These are phyloP conservation scores for Xylaria arbuscula DNA, from an alignment of 2,329 filamentous ascomycete species.

Conservation along the genomic window DNA sequence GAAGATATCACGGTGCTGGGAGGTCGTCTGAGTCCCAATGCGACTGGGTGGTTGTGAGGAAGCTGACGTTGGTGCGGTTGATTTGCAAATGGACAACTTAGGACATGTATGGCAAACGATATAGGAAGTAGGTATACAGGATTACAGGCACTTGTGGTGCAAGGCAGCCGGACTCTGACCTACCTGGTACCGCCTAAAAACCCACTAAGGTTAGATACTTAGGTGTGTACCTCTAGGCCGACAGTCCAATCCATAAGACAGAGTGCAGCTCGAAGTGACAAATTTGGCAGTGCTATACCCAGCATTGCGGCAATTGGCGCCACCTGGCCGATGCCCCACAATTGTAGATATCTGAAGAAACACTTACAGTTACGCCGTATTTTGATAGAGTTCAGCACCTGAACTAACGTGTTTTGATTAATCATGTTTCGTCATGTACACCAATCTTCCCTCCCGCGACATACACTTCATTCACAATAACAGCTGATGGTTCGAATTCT, in stretches of 20 bases:
- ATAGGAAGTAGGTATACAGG: background rate
- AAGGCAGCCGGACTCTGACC: background rate
- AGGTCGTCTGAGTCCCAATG: constrained; percentile 18
- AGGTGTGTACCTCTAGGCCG: background rate
- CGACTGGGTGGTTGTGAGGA: constrained; percentile 27
- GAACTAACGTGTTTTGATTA: too few species aligned
- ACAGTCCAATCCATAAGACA: background rate
- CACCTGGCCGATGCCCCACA: constrained; percentile 31
- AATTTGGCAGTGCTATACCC: constrained; percentile 33
- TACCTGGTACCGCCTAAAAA: background rate
- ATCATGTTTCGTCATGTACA: too few species aligned
- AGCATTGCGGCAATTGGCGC: constrained; percentile 11
- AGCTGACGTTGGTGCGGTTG: constrained; percentile 33
- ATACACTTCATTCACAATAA: background rate
- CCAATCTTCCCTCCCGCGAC: background rate
- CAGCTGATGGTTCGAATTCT: background rate
- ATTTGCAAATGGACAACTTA: constrained; percentile 37
- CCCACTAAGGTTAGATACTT: background rate
- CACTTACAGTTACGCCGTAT: background rate
- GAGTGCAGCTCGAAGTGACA: constrained; percentile 19
- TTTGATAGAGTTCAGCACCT: too few species aligned
- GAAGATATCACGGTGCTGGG: constrained; percentile 26
- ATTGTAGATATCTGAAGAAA: constrained; percentile 1
- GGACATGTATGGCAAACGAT: constrained; percentile 21
- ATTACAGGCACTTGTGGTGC: background rate